Percentiles rank a stretch among this genome's conserved stretches.
These are phyloP conservation scores for Ustilago curta DNA, from an alignment of 1,284 basidiomycete genomes.

Conservation along the genomic window DNA sequence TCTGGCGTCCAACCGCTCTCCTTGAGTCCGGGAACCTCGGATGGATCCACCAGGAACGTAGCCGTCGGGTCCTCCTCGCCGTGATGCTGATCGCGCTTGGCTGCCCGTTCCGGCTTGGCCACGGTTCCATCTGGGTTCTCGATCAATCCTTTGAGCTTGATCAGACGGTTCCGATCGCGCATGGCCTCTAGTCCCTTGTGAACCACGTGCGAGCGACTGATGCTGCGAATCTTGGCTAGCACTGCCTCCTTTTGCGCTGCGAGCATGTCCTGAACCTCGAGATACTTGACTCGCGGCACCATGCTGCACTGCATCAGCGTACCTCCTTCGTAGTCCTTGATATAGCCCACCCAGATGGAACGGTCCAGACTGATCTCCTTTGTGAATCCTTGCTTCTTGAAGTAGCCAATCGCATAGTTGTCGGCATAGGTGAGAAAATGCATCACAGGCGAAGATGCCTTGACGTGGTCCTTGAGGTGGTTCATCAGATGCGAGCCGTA, in stretches of 20 bases:
- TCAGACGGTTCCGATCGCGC: slow-evolving; percentile 72
- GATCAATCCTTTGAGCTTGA: slow-evolving; percentile 49
- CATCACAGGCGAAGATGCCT: slow-evolving; percentile 82
- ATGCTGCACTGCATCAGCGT: slow-evolving; percentile 98
- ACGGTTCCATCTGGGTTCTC: slow-evolving; percentile 53
- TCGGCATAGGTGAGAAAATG: slow-evolving; percentile 98
- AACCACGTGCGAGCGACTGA: slow-evolving; percentile 87
- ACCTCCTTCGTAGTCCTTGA: slow-evolving; percentile 99
- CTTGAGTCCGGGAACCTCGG: slow-evolving; percentile 61
- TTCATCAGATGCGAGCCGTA: slow-evolving; percentile 99
- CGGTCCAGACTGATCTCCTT: slow-evolving; percentile 94
- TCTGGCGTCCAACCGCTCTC: slow-evolving; percentile 94
- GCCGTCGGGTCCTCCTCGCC: slow-evolving; percentile 49
- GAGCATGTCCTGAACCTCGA: slow-evolving; percentile 83
- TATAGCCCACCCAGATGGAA: slow-evolving; percentile 96
- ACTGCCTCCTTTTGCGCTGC: slow-evolving; percentile 80
- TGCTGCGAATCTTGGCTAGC: slow-evolving; percentile 86
- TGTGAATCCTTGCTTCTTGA: slow-evolving; percentile 94
- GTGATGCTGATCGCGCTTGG: slow-evolving; percentile 37
- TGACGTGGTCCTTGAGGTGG: slow-evolving; percentile 94
- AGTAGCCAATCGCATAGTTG: slow-evolving; percentile 98
- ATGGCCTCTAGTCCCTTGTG: slow-evolving; percentile 86
- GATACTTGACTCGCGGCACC: slow-evolving; percentile 89
- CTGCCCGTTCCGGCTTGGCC: slow-evolving; percentile 49
- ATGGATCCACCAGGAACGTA: slow-evolving; percentile 57